A percentile compares a stretch with the other conserved stretches of the same genome.
Conservation (phyloP, 2,329 filamentous ascomycete genomes). For the Arthrobotrys entomopaga region DNA sequence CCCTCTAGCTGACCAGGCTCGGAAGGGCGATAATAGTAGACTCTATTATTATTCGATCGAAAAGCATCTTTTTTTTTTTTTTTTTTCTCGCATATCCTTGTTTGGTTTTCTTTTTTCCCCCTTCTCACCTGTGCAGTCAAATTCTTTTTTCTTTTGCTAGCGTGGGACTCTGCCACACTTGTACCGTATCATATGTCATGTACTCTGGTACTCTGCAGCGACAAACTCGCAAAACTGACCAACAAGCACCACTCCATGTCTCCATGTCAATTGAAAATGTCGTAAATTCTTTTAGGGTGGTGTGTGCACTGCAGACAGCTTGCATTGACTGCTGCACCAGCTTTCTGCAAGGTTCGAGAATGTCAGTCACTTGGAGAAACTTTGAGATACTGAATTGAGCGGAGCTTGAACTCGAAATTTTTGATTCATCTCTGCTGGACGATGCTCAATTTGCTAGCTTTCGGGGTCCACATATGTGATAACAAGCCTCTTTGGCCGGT, state of each 20-base stretch:
- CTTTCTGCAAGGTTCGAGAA: slow-evolving; percentile 31
- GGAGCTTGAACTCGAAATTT: neutral
- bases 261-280: slow-evolving; percentile 32
- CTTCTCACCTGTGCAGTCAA: slow-evolving; percentile 3
- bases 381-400: slow-evolving; percentile 48
- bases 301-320: slow-evolving; percentile 35
- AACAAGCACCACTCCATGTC: slow-evolving; percentile 15
- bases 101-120: slow-evolving; percentile 14
- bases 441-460: neutral
- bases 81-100: slow-evolving; percentile 25
- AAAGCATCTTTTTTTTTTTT: slow-evolving; percentile 8
- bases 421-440: slow-evolving; percentile 29
- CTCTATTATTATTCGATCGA: slow-evolving; percentile 34
- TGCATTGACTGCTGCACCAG: slow-evolving; percentile 40
- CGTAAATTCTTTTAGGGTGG: slow-evolving; percentile 25
- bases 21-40: slow-evolving; percentile 52
- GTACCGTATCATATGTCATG: too few relatives aligned
- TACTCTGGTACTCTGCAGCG: neutral
- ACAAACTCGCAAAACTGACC: neutral
- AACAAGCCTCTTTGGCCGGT: slow-evolving; percentile 11
- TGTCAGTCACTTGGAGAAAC: slow-evolving; percentile 44
- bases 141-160: slow-evolving; percentile 26
- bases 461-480: slow-evolving; percentile 7
- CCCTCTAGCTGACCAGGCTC: slow-evolving; percentile 7
- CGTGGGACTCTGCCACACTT: slow-evolving; percentile 10